Evolutionary conservation across 2,329 filamentous ascomycete genomes (phyloP).

Genomic region (Xylaria digitata): DNA sequence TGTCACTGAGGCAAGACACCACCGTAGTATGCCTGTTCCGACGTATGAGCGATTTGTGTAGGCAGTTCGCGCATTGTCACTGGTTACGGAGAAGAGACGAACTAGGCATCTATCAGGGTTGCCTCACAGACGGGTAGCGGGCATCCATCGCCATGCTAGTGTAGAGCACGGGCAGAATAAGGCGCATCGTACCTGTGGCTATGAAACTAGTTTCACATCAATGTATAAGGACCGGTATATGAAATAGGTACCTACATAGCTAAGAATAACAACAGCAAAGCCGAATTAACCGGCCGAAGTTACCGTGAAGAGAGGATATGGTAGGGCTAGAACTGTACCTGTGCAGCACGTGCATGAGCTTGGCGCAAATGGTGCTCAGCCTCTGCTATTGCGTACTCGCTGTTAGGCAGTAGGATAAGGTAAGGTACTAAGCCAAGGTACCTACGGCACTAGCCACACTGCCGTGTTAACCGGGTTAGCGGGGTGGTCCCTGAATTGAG

Average conservation of each 20-base stretch:
- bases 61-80: too few relatives aligned
- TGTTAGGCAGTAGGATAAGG: neutral
- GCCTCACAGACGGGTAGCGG: too few relatives aligned
- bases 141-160: too few relatives aligned
- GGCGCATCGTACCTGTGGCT: too few relatives aligned
- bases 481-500: conserved; percentile 26
- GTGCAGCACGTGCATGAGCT: neutral
- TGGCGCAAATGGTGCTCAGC: conserved; percentile 31
- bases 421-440: too few relatives aligned
- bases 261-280: conserved; percentile 6
- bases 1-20: too few relatives aligned
- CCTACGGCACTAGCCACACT: conserved; percentile 29
- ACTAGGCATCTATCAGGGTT: too few relatives aligned
- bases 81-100: too few relatives aligned
- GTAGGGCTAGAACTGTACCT: neutral
- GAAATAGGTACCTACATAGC: neutral
- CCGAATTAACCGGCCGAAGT: conserved; percentile 12
- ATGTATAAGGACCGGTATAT: neutral
- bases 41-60: too few relatives aligned
- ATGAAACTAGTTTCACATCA: too few relatives aligned
- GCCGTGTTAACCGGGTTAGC: conserved; percentile 26
- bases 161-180: too few relatives aligned
- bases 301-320: conserved; percentile 1
- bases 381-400: conserved; percentile 21
- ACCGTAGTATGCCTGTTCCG: too few relatives aligned